These are phyloP conservation scores for Camellia lanceoleosa DNA, from an alignment of 148 eudicot species.

Conservation along the genomic window DNA sequence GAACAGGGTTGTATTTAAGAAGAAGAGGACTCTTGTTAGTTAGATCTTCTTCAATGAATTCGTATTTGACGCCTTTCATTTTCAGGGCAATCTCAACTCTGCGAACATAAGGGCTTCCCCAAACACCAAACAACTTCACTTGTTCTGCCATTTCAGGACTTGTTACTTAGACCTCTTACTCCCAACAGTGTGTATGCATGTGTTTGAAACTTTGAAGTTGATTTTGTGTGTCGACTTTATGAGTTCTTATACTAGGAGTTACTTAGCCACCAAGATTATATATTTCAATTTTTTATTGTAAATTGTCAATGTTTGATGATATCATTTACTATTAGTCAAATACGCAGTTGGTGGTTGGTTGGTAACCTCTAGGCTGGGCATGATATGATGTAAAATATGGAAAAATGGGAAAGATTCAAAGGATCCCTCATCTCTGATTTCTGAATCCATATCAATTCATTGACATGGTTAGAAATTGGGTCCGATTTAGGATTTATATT, in stretches of 20 bases:
- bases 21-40: slow-evolving; percentile 28
- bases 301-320: background rate
- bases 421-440: too few species aligned
- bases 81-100: slow-evolving; percentile 35
- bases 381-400: too few species aligned
- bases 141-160: slow-evolving; percentile 15
- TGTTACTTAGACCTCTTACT: background rate
- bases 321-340: too few species aligned
- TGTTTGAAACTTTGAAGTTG: background rate
- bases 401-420: too few species aligned
- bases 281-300: too few species aligned
- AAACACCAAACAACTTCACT: slow-evolving; percentile 24
- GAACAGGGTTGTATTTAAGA: slow-evolving; percentile 35
- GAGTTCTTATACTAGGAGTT: background rate
- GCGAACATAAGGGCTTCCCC: slow-evolving; percentile 22
- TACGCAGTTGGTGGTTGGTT: too few species aligned
- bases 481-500: too few species aligned
- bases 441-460: too few species aligned
- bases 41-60: slow-evolving; percentile 23
- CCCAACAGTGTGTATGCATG: background rate
- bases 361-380: too few species aligned
- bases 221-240: background rate
- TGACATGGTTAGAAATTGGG: too few species aligned
- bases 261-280: background rate
- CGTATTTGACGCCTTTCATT: slow-evolving; percentile 31